A percentile compares a stretch with the other conserved stretches of the same genome.
phyloP scores from a whole-genome alignment of 1,284 basidiomycete genomes.

The Cryptococcus sp. region DNA sequence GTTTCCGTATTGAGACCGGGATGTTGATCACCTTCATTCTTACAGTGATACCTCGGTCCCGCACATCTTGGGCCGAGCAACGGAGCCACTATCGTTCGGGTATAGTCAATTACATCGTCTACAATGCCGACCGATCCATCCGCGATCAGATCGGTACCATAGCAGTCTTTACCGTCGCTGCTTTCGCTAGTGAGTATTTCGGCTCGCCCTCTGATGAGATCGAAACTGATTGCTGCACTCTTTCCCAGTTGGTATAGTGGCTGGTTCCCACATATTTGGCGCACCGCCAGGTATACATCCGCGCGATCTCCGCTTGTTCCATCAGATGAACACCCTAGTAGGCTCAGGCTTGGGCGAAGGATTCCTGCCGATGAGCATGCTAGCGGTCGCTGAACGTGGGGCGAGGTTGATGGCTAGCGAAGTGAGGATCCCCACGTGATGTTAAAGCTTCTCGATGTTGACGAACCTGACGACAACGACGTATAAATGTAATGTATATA shows the following conservation, averaged over 20 bases:
- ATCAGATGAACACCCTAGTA: conserved; percentile 39
- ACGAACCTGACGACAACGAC: neutral
- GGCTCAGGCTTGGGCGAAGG: conserved; percentile 40
- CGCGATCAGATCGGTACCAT: conserved; percentile 22
- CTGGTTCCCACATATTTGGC: conserved; percentile 26
- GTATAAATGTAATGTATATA: neutral
- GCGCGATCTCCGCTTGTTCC: conserved; percentile 35
- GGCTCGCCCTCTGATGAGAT: neutral
- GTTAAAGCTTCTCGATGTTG: neutral
- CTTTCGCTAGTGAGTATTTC: conserved; percentile 31
- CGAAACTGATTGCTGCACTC: neutral
- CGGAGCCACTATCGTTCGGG: conserved; percentile 15
- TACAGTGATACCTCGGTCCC: neutral
- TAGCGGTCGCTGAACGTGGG: conserved; percentile 26
- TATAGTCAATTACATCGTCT: conserved; percentile 30
- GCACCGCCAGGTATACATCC: conserved; percentile 26
- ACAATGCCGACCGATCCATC: conserved; percentile 16
- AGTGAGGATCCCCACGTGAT: conserved; percentile 16
- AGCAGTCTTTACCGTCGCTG: conserved; percentile 28
- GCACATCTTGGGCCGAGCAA: conserved; percentile 14
- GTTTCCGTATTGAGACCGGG: too few relatives aligned
- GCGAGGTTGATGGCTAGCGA: conserved; percentile 32
- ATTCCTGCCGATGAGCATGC: conserved; percentile 31
- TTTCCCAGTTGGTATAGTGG: conserved; percentile 32
- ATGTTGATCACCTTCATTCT: neutral